A percentile compares a stretch with the other conserved stretches of the same genome.
Conservation (phyloP, 2,329 filamentous ascomycete genomes). For the Microcyclosporella mali region DNA sequence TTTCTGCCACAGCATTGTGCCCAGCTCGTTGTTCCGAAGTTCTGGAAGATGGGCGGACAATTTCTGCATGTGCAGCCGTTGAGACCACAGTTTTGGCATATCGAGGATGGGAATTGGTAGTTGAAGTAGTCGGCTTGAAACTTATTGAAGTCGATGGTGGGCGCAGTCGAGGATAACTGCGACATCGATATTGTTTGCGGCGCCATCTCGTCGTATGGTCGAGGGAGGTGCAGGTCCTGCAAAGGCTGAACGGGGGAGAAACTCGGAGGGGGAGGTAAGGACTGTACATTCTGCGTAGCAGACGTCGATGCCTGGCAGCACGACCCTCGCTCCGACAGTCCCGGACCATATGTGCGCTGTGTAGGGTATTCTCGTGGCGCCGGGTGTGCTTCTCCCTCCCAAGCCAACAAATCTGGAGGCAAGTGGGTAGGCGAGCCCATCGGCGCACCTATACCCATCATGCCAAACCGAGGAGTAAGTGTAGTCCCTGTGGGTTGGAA, state of each 20-base stretch:
- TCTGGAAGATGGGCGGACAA: slow-evolving; percentile 31
- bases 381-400: slow-evolving; percentile 21
- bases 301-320: slow-evolving; percentile 24
- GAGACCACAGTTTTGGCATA: slow-evolving; percentile 31
- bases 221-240: not conserved
- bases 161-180: slow-evolving; percentile 7
- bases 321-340: slow-evolving; percentile 8
- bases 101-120: slow-evolving; percentile 29
- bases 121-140: slow-evolving; percentile 24
- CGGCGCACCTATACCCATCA: slow-evolving; percentile 28
- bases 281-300: slow-evolving; percentile 7
- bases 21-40: slow-evolving; percentile 26
- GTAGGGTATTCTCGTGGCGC: slow-evolving; percentile 20
- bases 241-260: slow-evolving; percentile 3
- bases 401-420: slow-evolving; percentile 21
- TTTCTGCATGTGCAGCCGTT: slow-evolving; percentile 30
- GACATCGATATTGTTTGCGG: slow-evolving; percentile 4
- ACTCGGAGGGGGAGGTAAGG: slow-evolving; percentile 3
- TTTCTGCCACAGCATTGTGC: slow-evolving; percentile 30
- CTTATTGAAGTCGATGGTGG: slow-evolving; percentile 24
- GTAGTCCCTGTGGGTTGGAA: slow-evolving; percentile 11
- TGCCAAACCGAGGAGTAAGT: slow-evolving; percentile 26
- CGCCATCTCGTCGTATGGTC: slow-evolving; percentile 2
- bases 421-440: slow-evolving; percentile 17
- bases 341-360: slow-evolving; percentile 12